phyloP scores from a whole-genome alignment of 2,329 filamentous ascomycete genomes.

The Cladosporium halotolerans region DNA sequence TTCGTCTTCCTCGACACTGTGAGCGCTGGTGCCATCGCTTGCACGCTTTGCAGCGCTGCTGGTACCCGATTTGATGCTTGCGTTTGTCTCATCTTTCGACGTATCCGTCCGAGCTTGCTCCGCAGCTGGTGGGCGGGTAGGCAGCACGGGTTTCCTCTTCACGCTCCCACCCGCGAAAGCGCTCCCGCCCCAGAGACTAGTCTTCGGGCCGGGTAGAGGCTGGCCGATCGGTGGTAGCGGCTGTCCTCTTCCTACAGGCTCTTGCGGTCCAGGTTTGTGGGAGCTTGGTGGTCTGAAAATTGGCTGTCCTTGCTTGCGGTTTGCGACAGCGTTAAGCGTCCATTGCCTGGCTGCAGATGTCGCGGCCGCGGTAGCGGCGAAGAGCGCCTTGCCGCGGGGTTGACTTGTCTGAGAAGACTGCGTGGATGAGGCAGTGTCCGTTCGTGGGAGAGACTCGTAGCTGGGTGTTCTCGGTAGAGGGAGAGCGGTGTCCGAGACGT shows the following conservation, averaged over 20 bases:
- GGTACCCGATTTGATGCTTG: neutral
- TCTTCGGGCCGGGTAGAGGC: slow-evolving; percentile 55
- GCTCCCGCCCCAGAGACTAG: slow-evolving; percentile 15
- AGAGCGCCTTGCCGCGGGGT: slow-evolving; percentile 21
- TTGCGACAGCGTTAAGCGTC: slow-evolving; percentile 27
- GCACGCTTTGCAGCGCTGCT: neutral
- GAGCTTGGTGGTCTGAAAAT: slow-evolving; percentile 1
- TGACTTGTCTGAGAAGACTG: slow-evolving; percentile 2
- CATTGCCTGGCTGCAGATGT: slow-evolving; percentile 28
- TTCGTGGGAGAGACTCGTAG: slow-evolving; percentile 1
- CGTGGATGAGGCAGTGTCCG: slow-evolving; percentile 6
- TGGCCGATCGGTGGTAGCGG: slow-evolving; percentile 75
- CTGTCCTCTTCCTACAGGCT: slow-evolving; percentile 76
- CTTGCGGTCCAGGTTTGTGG: slow-evolving; percentile 31
- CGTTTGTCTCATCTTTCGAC: neutral
- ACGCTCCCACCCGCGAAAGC: slow-evolving; percentile 11
- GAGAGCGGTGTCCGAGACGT: neutral
- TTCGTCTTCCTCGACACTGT: slow-evolving; percentile 16
- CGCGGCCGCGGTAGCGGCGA: slow-evolving; percentile 28
- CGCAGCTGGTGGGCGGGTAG: slow-evolving; percentile 2
- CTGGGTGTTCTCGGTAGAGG: slow-evolving; percentile 3
- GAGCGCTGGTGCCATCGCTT: neutral
- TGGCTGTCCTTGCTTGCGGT: slow-evolving; percentile 12
- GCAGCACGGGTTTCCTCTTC: slow-evolving; percentile 23
- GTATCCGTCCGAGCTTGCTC: neutral